phyloP scores from a whole-genome alignment of 306 rosid species.

The Senna tora region DNA sequence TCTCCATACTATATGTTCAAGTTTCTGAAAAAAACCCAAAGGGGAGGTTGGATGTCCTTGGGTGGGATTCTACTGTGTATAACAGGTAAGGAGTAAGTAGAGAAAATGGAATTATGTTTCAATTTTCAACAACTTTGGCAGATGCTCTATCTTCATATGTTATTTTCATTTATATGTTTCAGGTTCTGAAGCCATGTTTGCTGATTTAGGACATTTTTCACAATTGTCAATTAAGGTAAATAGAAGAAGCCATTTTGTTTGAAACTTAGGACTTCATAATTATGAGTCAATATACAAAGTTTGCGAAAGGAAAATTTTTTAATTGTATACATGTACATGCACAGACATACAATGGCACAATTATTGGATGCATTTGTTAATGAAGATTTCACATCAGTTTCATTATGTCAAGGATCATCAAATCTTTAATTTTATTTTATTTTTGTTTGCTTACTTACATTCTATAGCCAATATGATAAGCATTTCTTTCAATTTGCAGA shows the following conservation, averaged over 20 bases:
- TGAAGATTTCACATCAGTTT: conserved; percentile 17
- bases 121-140: not conserved
- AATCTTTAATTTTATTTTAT: not conserved
- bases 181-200: conserved; percentile 99
- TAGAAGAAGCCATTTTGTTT: conserved; percentile 23
- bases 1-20: conserved; percentile 96
- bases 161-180: conserved; percentile 38
- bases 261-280: not conserved
- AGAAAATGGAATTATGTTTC: conserved; percentile 29
- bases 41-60: conserved; percentile 95
- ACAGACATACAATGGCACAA: not conserved
- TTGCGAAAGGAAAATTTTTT: not conserved
- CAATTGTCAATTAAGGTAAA: conserved; percentile 71
- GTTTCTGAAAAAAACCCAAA: conserved; percentile 80
- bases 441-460: not conserved
- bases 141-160: conserved; percentile 35
- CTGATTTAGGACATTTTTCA: conserved; percentile 94
- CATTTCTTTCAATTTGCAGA: not conserved
- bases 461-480: conserved; percentile 5
- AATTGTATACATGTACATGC: not conserved
- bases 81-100: conserved; percentile 67
- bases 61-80: conserved; percentile 92
- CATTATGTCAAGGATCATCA: conserved; percentile 1
- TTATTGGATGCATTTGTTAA: conserved; percentile 13
- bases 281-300: not conserved